Evolutionary conservation across 2,329 filamentous ascomycete species (phyloP).

Genomic region (Fusarium irregulare): DNA sequence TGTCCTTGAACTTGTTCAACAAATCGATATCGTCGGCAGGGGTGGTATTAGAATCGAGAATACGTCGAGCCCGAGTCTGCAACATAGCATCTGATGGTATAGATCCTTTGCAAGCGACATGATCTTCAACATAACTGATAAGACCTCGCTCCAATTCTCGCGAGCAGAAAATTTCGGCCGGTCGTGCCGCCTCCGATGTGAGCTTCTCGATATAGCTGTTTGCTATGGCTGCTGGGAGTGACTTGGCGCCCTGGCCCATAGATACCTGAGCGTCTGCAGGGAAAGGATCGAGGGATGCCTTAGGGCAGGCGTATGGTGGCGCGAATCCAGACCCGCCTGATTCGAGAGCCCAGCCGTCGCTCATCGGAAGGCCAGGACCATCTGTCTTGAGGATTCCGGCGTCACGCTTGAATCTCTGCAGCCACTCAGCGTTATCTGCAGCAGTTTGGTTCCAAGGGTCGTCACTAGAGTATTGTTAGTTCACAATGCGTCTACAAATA

Average conservation of each 20-base stretch:
- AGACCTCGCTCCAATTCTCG: slow-evolving; percentile 68
- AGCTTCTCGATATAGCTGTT: slow-evolving; percentile 62
- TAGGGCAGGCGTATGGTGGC: slow-evolving; percentile 64
- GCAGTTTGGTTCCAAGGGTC: slow-evolving; percentile 74
- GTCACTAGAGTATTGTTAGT: slow-evolving; percentile 56
- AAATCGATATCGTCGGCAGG: slow-evolving; percentile 66
- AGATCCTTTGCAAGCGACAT: slow-evolving; percentile 52
- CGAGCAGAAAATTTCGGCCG: slow-evolving; percentile 67
- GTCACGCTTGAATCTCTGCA: slow-evolving; percentile 70
- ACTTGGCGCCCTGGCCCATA: slow-evolving; percentile 53
- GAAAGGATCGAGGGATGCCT: slow-evolving; percentile 52
- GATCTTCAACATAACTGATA: slow-evolving; percentile 58
- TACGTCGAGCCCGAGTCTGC: slow-evolving; percentile 59
- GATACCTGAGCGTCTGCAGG: slow-evolving; percentile 49
- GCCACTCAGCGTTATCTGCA: slow-evolving; percentile 72
- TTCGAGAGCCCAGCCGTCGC: slow-evolving; percentile 58
- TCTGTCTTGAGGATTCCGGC: slow-evolving; percentile 62
- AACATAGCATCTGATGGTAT: slow-evolving; percentile 63
- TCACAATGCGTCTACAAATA: background rate
- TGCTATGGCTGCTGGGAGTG: slow-evolving; percentile 58
- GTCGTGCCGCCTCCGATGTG: slow-evolving; percentile 57
- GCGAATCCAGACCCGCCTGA: slow-evolving; percentile 66
- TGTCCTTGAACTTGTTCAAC: slow-evolving; percentile 64
- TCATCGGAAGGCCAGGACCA: slow-evolving; percentile 62
- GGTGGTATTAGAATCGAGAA: slow-evolving; percentile 60